These are phyloP conservation scores for Penicillium flavigenum DNA, from an alignment of 495 filamentous ascomycete genomes.

Conservation along the genomic window DNA sequence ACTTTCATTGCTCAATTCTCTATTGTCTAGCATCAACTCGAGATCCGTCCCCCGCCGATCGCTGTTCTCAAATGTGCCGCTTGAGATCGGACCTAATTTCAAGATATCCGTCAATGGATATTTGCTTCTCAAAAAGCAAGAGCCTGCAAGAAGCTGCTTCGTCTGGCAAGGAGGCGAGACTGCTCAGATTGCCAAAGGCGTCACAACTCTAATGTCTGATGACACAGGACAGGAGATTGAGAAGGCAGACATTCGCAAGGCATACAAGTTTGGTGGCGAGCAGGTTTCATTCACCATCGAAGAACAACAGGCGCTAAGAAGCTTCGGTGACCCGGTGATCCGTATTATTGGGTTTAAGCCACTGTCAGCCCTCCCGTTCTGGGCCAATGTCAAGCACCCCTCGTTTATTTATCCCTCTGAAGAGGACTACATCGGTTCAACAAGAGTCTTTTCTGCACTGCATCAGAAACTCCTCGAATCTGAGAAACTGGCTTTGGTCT, in stretches of 20 bases:
- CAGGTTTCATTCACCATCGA: conserved; percentile 82
- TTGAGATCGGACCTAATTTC: conserved; percentile 83
- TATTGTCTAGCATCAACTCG: conserved; percentile 88
- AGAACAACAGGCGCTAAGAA: conserved; percentile 70
- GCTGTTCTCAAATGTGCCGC: conserved; percentile 76
- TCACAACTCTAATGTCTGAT: conserved; percentile 70
- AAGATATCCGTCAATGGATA: conserved; percentile 91
- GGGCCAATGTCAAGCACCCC: conserved; percentile 82
- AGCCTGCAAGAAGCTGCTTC: conserved; percentile 74
- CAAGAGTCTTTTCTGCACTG: conserved; percentile 86
- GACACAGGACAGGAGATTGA: conserved; percentile 74
- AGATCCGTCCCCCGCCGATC: conserved; percentile 84
- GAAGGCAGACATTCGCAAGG: conserved; percentile 80
- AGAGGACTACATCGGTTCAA: conserved; percentile 83
- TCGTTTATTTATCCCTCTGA: conserved; percentile 95
- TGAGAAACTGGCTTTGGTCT: conserved; percentile 78
- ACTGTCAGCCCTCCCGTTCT: conserved; percentile 68
- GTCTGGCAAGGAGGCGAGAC: conserved; percentile 83
- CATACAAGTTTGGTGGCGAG: conserved; percentile 93
- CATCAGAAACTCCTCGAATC: conserved; percentile 80
- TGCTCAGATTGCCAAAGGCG: conserved; percentile 71
- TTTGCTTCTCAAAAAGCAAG: conserved; percentile 80
- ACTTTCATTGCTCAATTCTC: conserved; percentile 73
- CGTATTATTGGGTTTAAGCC: conserved; percentile 95
- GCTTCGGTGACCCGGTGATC: conserved; percentile 79